Evolutionary conservation across 2,329 filamentous ascomycete genomes (phyloP).

Genomic region (Gnomoniopsis sp.): DNA sequence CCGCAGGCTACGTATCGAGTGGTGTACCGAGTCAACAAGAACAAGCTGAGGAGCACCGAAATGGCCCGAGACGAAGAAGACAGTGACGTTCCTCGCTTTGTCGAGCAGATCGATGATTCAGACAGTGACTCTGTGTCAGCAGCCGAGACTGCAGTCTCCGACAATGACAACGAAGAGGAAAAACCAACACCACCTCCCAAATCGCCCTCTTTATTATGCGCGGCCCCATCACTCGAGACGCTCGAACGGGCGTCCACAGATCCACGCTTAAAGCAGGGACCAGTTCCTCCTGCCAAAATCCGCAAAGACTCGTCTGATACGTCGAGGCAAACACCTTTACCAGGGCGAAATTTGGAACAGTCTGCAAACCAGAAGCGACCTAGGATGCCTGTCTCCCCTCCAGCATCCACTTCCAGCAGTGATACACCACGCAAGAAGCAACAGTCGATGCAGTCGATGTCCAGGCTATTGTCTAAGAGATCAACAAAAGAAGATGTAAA

Average conservation of each 20-base stretch:
- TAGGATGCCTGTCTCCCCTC: slow-evolving; percentile 32
- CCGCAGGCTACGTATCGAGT: slow-evolving; percentile 45
- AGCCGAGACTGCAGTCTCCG: slow-evolving; percentile 22
- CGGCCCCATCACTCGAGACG: neutral
- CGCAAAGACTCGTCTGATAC: slow-evolving; percentile 1
- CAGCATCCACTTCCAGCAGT: slow-evolving; percentile 18
- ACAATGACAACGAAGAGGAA: slow-evolving; percentile 23
- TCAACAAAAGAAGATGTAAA: slow-evolving; percentile 20
- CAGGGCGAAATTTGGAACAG: slow-evolving; percentile 28
- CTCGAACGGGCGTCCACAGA: neutral
- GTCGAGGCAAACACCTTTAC: slow-evolving; percentile 21
- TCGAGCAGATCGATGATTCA: slow-evolving; percentile 27
- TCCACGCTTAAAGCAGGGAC: neutral
- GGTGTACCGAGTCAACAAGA: slow-evolving; percentile 57
- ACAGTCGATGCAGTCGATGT: slow-evolving; percentile 23
- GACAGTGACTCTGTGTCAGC: slow-evolving; percentile 22
- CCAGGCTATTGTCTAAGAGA: slow-evolving; percentile 28
- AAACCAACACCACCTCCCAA: slow-evolving; percentile 20
- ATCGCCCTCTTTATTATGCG: slow-evolving; percentile 11
- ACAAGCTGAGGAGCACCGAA: slow-evolving; percentile 40
- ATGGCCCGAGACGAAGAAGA: slow-evolving; percentile 26
- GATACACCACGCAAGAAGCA: slow-evolving; percentile 20
- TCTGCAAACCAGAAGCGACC: slow-evolving; percentile 46
- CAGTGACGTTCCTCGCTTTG: slow-evolving; percentile 11
- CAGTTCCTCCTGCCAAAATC: neutral